A percentile compares a stretch with the other conserved stretches of the same genome.
Evolutionary conservation across 805 yeast species (phyloP).

Genomic region (Metschnikowia peoriensis): DNA sequence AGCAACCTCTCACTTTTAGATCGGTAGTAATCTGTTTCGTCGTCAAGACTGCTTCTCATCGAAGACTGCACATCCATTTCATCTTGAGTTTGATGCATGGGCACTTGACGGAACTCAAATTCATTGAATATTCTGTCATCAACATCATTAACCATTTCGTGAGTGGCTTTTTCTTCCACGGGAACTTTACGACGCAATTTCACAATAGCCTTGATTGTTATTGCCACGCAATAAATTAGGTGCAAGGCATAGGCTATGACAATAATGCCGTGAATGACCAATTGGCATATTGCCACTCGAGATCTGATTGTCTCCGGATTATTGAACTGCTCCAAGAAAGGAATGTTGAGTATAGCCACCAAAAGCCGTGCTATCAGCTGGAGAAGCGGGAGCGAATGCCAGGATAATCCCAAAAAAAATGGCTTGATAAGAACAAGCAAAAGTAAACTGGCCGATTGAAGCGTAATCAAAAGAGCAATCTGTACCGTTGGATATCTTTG

Average conservation of each 20-base stretch:
- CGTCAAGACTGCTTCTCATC: conserved; percentile 6
- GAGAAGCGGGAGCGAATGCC: conserved; percentile 32
- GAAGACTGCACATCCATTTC: conserved; percentile 2
- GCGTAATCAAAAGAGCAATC: conserved; percentile 34
- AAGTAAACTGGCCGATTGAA: conserved; percentile 32
- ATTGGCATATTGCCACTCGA: conserved; percentile 43
- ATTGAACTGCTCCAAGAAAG: conserved; percentile 37
- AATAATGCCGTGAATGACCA: conserved; percentile 37
- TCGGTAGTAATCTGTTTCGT: conserved; percentile 17
- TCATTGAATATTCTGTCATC: not conserved
- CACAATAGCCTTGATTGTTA: conserved; percentile 25
- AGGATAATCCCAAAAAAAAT: conserved; percentile 24
- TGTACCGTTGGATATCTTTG: conserved; percentile 47
- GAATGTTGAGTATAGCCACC: conserved; percentile 42
- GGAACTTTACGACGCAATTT: conserved; percentile 5
- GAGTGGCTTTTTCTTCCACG: not conserved
- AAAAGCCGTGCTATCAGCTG: conserved; percentile 39
- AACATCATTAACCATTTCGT: not conserved
- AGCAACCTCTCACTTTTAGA: conserved; percentile 13
- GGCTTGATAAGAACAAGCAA: conserved; percentile 27
- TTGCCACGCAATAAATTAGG: conserved; percentile 28
- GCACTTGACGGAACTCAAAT: conserved; percentile 14
- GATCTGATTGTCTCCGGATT: conserved; percentile 39
- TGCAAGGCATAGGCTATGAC: conserved; percentile 33
- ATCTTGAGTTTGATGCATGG: conserved; percentile 1